Conservation (phyloP, 495 filamentous ascomycete species). For the Oleoguttula mirabilis region DNA sequence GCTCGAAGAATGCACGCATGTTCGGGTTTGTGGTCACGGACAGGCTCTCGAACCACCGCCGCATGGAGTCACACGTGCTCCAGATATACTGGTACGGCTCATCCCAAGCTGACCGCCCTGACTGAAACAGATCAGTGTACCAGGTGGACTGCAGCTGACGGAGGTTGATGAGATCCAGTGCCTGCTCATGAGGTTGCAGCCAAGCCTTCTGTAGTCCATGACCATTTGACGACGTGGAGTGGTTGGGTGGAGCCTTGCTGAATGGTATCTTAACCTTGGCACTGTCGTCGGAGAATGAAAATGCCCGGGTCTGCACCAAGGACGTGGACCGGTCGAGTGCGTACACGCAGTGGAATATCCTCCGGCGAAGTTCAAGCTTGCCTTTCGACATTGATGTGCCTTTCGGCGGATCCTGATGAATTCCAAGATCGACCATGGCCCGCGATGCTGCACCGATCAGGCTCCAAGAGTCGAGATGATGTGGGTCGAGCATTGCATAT, state of each 20-base stretch:
- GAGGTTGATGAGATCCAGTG: slow-evolving; percentile 57
- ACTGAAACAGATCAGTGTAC: slow-evolving; percentile 73
- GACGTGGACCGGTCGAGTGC: slow-evolving; percentile 76
- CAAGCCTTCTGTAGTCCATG: slow-evolving; percentile 33
- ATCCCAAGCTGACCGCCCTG: slow-evolving; percentile 41
- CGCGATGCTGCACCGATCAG: slow-evolving; percentile 76
- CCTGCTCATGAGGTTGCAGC: slow-evolving; percentile 30
- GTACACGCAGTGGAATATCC: slow-evolving; percentile 78
- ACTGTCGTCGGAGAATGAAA: slow-evolving; percentile 88
- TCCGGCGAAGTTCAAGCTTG: slow-evolving; percentile 60
- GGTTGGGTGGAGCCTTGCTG: background rate
- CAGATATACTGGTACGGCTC: slow-evolving; percentile 31
- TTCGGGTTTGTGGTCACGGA: slow-evolving; percentile 42
- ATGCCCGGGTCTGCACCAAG: slow-evolving; percentile 64
- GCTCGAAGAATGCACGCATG: slow-evolving; percentile 57
- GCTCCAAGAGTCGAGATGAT: slow-evolving; percentile 83
- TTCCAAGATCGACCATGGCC: slow-evolving; percentile 72
- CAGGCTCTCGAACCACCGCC: slow-evolving; percentile 40
- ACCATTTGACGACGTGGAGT: slow-evolving; percentile 26
- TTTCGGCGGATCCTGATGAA: slow-evolving; percentile 76
- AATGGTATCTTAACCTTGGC: slow-evolving; percentile 43
- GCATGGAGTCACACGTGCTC: slow-evolving; percentile 22
- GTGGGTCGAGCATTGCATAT: slow-evolving; percentile 78
- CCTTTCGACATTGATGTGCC: slow-evolving; percentile 47
- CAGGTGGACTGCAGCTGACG: slow-evolving; percentile 66